These are phyloP conservation scores for Aurantiochytrium sp. DNA, from an alignment of 108 stramenopile genomes.

Conservation along the genomic window DNA sequence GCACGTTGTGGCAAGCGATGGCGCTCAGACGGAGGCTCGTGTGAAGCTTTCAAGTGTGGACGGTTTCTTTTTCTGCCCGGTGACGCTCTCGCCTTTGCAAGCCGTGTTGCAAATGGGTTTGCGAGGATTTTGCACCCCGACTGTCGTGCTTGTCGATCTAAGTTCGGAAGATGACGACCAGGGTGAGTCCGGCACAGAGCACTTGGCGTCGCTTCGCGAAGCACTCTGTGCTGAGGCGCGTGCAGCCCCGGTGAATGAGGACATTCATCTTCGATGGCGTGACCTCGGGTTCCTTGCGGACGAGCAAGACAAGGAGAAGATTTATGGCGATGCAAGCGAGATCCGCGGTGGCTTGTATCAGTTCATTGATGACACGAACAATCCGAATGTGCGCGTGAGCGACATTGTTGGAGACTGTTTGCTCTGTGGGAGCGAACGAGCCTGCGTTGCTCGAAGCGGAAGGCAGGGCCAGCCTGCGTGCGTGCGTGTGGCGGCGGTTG, in stretches of 20 bases:
- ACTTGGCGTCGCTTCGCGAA: neutral
- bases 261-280: neutral
- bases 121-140: neutral
- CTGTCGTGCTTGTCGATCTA: neutral
- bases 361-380: conserved; percentile 5
- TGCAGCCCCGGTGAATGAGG: neutral
- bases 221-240: too few relatives aligned
- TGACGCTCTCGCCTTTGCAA: neutral
- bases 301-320: neutral
- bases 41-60: neutral
- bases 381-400: neutral
- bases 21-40: neutral
- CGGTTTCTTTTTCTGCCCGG: neutral
- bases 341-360: conserved; percentile 1
- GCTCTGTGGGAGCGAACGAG: neutral
- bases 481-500: neutral
- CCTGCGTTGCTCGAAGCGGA: neutral
- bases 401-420: neutral
- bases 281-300: neutral
- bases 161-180: neutral
- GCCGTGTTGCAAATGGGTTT: neutral
- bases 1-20: neutral
- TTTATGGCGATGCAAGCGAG: neutral
- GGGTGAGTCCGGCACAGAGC: neutral
- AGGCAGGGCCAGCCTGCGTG: too few relatives aligned